Base-by-base conservation (phyloP, 2,329 filamentous ascomycete species). In the Thelonectria rubi region DNA sequence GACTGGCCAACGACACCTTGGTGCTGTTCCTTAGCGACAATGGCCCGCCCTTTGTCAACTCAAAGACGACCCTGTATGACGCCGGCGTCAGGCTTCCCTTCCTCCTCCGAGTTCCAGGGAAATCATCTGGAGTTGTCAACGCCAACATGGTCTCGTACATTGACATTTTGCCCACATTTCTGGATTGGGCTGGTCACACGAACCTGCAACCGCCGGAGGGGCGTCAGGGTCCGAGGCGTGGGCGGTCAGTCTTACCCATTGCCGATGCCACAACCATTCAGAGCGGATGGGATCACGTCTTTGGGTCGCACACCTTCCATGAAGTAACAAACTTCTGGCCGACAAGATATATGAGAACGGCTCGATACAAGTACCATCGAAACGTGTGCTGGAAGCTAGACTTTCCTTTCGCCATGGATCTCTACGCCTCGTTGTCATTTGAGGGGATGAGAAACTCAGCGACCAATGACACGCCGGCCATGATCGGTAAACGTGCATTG, bases 231-330 rank as follows among this genome's bases (percentile, higher is more conserved):
- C 62, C 60, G 9, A 66, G 48, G 61, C 61, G 64, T 2, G 81
- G 79, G 1, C 66, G 71, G 12, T 81, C 80, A 0, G 70, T 82
- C 37, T 69, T 82, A 2, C 72, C 74, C 0, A 74, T 82, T 10
- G 59, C 79, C 5, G 64, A 68, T 10, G 59, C 55, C 1, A 9
- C 43, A 15, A 65, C 2, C 40, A 65, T 48, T 0, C 55, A 74
- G 12, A 47, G 69, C 1, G 66, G 64, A 4, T 72, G 73, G 68
- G 63, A 74, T n/a, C 74, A 78, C 11, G 77, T 84, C 8, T 83
- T 80, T 60, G 81, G 82, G 15, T 83, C 80, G 1, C 82, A 84
- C 66, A 84, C 82, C 1, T 84, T 83, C 66, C 81, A 84, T 57
- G 81, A 84, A 60, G 72, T 81, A 2, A 77, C 76, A 6, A 82